Evolutionary conservation across 768 basidiomycete genomes (phyloP).

Genomic region (Pulveroboletus sp.): DNA sequence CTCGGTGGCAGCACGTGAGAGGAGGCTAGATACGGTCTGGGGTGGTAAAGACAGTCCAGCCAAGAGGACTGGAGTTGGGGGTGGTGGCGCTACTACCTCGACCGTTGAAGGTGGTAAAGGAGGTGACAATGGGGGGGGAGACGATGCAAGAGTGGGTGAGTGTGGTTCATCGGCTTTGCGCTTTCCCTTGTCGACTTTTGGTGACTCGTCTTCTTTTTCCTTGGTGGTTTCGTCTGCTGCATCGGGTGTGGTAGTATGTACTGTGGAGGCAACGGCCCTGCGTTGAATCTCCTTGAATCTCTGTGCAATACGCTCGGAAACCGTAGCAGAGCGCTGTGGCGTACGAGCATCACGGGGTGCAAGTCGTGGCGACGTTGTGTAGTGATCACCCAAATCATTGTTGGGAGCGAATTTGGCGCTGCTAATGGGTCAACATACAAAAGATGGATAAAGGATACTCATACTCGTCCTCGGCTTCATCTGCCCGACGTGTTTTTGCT

Average conservation of each 20-base stretch:
- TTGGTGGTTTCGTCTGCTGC: conserved; percentile 22
- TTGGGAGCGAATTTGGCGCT: conserved; percentile 90
- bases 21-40: conserved; percentile 61
- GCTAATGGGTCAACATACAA: conserved; percentile 12
- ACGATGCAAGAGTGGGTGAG: conserved; percentile 35
- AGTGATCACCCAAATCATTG: conserved; percentile 60
- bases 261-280: conserved; percentile 38
- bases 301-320: conserved; percentile 83
- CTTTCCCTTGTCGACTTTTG: conserved; percentile 84
- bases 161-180: conserved; percentile 54
- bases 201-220: conserved; percentile 33
- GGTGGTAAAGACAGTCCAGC: conserved; percentile 73
- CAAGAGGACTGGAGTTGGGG: conserved; percentile 59
- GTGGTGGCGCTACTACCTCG: conserved; percentile 41
- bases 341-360: conserved; percentile 53
- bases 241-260: conserved; percentile 27
- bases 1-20: conserved; percentile 68
- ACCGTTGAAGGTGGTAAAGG: conserved; percentile 44
- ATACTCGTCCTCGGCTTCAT: conserved; percentile 93
- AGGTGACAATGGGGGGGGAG: conserved; percentile 66
- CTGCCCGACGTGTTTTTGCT: conserved; percentile 75
- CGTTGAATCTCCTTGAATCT: conserved; percentile 80
- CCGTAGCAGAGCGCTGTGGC: conserved; percentile 68
- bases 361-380: conserved; percentile 75
- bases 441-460: conserved; percentile 28